Conservation (phyloP, 768 basidiomycete species). For the Suillus americanus region DNA sequence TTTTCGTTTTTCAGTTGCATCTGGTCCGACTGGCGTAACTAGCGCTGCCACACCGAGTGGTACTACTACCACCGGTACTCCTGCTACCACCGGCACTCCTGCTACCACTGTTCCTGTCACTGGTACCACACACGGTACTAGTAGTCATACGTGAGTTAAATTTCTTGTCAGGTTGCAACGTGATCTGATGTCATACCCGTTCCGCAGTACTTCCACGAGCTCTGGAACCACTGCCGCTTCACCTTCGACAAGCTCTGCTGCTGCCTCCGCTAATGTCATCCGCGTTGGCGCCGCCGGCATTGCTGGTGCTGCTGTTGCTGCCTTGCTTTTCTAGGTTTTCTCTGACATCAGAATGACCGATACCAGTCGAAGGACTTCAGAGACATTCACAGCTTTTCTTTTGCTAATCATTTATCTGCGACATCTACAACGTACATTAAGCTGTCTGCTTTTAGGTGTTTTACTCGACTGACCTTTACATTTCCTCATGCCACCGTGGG, state of each 20-base stretch:
- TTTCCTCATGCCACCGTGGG: neutral
- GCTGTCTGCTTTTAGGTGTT: conserved; percentile 6
- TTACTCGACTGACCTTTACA: conserved; percentile 2
- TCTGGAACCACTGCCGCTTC: conserved; percentile 23
- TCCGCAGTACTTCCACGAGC: conserved; percentile 10
- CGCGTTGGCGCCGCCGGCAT: conserved; percentile 45
- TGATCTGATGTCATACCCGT: conserved; percentile 13
- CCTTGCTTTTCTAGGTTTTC: conserved; percentile 35
- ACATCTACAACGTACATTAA: conserved; percentile 19
- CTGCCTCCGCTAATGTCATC: conserved; percentile 42
- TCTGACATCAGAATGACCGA: conserved; percentile 13
- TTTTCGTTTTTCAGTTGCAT: conserved; percentile 14
- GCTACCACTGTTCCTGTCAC: conserved; percentile 2
- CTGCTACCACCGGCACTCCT: neutral
- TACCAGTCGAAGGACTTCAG: conserved; percentile 19
- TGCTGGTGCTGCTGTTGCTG: conserved; percentile 35
- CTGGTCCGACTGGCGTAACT: conserved; percentile 21
- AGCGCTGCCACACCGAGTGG: conserved; percentile 6
- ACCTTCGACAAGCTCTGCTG: conserved; percentile 27
- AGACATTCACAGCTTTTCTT: conserved; percentile 14
- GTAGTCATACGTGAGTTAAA: conserved; percentile 20
- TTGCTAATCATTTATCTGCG: conserved; percentile 10
- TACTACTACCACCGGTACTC: neutral
- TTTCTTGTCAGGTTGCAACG: neutral
- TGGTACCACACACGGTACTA: neutral